Percentiles rank a stretch among this genome's conserved stretches.
Conservation (phyloP, 805 yeast species). For the Lipomyces chichibuensis region DNA sequence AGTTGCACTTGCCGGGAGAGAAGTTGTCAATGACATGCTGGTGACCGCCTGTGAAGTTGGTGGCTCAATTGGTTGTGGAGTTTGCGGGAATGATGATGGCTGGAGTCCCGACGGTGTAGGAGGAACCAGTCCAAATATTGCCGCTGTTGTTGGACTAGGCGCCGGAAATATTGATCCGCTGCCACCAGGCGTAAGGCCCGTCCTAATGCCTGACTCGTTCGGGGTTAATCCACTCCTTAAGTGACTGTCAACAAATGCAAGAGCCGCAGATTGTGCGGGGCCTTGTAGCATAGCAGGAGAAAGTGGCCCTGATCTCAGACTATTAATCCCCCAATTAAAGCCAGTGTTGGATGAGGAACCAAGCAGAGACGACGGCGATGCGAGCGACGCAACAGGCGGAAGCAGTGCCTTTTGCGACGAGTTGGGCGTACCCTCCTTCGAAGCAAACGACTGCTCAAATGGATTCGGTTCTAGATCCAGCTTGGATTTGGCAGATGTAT, state of each 20-base stretch:
- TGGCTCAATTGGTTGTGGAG: constrained; percentile 16
- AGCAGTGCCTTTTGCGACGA: constrained; percentile 29
- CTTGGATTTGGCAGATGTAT: constrained; percentile 16
- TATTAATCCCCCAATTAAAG: constrained; percentile 31
- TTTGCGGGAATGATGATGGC: constrained; percentile 42
- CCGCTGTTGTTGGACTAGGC: constrained; percentile 46
- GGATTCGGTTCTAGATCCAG: constrained; percentile 92
- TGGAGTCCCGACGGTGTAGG: constrained; percentile 49
- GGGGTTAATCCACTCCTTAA: constrained; percentile 69
- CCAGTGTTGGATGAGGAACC: constrained; percentile 21
- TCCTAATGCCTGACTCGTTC: constrained; percentile 70
- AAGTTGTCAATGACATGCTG: constrained; percentile 6
- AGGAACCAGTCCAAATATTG: constrained; percentile 46
- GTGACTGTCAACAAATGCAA: constrained; percentile 29
- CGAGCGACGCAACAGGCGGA: constrained; percentile 37
- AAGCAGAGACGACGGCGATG: constrained; percentile 36
- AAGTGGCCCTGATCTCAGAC: constrained; percentile 44
- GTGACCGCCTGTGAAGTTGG: constrained; percentile 9
- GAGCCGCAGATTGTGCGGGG: constrained; percentile 36
- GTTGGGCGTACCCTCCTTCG: constrained; percentile 45
- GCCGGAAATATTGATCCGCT: constrained; percentile 44
- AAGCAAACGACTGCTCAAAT: constrained; percentile 91
- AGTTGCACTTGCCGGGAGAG: constrained; percentile 19
- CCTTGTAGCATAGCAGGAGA: constrained; percentile 47
- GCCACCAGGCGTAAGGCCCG: constrained; percentile 47